A percentile compares a stretch with the other conserved stretches of the same genome.
Conservation (phyloP, 1,139 yeast genomes). For the Geotrichum aggregatum region DNA sequence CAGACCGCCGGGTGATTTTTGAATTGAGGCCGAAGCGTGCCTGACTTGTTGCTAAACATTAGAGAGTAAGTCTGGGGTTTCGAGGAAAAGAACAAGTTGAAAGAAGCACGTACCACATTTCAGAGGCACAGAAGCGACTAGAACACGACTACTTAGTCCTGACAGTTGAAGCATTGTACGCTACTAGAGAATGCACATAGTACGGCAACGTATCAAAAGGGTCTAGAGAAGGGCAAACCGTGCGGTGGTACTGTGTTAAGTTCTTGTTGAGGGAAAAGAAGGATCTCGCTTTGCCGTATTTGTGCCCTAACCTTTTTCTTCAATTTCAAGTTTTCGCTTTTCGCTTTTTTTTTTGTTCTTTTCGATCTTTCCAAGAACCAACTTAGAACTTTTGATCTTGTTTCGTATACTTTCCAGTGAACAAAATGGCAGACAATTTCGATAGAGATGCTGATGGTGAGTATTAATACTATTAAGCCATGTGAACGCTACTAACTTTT, state of each 20-base stretch:
- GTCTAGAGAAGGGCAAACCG: background rate
- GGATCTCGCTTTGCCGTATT: background rate
- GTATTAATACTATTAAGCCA: background rate
- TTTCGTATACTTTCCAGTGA: too few relatives aligned
- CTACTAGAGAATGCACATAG: slow-evolving; percentile 1
- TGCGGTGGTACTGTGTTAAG: too few relatives aligned
- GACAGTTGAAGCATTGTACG: slow-evolving; percentile 6
- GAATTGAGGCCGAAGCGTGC: background rate
- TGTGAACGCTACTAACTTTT: background rate
- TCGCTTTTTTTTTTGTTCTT: background rate
- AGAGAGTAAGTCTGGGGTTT: background rate
- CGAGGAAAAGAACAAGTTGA: too few relatives aligned
- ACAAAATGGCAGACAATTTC: slow-evolving; percentile 18
- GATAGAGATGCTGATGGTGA: slow-evolving; percentile 24
- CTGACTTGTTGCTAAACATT: too few relatives aligned
- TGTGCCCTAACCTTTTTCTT: slow-evolving; percentile 8
- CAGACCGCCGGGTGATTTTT: slow-evolving; percentile 3
- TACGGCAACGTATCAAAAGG: background rate
- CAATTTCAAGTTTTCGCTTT: background rate
- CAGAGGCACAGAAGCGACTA: background rate
- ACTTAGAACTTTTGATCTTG: too few relatives aligned
- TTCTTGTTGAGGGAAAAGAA: background rate
- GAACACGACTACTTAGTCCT: background rate
- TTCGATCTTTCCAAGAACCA: background rate
- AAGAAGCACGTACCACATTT: background rate